phyloP scores from a whole-genome alignment of 192 early-diverging fungal genomes.

The Phlyctochytrium bullatum region DNA sequence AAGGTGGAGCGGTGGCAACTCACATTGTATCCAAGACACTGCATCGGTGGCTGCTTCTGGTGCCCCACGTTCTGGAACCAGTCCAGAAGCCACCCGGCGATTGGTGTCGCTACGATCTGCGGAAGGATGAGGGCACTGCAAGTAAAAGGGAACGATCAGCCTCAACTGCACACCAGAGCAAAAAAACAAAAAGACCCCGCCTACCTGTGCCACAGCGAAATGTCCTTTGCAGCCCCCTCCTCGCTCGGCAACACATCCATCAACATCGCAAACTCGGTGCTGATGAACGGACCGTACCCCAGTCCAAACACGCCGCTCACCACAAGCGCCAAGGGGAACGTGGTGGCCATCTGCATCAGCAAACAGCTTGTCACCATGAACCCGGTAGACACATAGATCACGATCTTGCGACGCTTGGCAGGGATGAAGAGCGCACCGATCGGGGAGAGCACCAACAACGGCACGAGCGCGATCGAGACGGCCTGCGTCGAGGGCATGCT shows the following conservation, averaged over 20 bases:
- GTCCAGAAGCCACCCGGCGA: constrained; percentile 39
- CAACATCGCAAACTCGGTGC: constrained; percentile 35
- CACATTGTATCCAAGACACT: constrained; percentile 45
- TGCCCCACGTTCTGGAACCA: constrained; percentile 35
- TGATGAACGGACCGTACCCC: constrained; percentile 32
- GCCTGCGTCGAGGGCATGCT: constrained; percentile 28
- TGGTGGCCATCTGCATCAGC: constrained; percentile 19
- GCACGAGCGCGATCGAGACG: constrained; percentile 45
- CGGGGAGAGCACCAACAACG: constrained; percentile 36
- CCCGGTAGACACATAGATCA: constrained; percentile 18
- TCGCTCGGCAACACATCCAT: constrained; percentile 32
- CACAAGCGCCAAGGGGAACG: constrained; percentile 16
- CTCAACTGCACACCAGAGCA: background rate
- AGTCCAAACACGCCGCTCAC: constrained; percentile 26
- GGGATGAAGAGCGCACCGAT: constrained; percentile 32
- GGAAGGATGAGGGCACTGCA: constrained; percentile 18
- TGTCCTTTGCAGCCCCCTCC: constrained; percentile 37
- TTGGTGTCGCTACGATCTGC: constrained; percentile 40
- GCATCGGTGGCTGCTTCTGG: background rate
- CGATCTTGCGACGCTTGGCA: constrained; percentile 14
- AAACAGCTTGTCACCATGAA: constrained; percentile 28
- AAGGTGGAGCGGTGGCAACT: background rate
- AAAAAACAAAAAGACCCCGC: constrained; percentile 20
- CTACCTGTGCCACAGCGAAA: constrained; percentile 44
- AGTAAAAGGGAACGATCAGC: background rate